These are phyloP conservation scores for Vanrija sp. DNA, from an alignment of 1,284 basidiomycete genomes.

Conservation along the genomic window DNA sequence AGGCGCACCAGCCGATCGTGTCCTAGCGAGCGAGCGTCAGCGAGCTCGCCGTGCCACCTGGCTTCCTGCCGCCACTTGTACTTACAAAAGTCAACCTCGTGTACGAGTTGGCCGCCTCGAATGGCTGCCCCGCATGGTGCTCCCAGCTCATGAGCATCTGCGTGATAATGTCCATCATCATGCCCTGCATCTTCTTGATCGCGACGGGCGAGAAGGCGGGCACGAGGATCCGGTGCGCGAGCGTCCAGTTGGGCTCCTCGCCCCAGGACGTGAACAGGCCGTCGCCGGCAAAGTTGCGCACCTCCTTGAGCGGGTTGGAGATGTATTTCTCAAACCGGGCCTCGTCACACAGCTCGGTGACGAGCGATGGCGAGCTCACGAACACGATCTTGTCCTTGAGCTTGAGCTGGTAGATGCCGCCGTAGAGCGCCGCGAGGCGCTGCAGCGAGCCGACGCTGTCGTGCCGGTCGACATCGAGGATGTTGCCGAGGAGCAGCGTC, in stretches of 20 bases:
- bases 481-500: slow-evolving; percentile 46
- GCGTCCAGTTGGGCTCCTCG: slow-evolving; percentile 54
- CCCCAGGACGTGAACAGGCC: slow-evolving; percentile 48
- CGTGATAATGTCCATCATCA: slow-evolving; percentile 53
- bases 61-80: not conserved
- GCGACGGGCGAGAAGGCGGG: slow-evolving; percentile 55
- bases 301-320: slow-evolving; percentile 44
- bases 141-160: slow-evolving; percentile 49
- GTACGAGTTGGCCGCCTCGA: slow-evolving; percentile 15
- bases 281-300: slow-evolving; percentile 53
- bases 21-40: slow-evolving; percentile 2
- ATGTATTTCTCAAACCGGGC: slow-evolving; percentile 53
- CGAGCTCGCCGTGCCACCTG: not conserved
- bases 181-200: slow-evolving; percentile 54
- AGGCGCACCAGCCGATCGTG: slow-evolving; percentile 34
- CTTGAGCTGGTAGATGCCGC: slow-evolving; percentile 12
- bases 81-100: slow-evolving; percentile 16
- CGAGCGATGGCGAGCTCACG: slow-evolving; percentile 50
- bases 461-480: slow-evolving; percentile 22
- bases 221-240: slow-evolving; percentile 55
- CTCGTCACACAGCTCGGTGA: slow-evolving; percentile 54
- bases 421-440: slow-evolving; percentile 38
- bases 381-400: slow-evolving; percentile 26
- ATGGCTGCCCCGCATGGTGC: slow-evolving; percentile 16
- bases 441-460: slow-evolving; percentile 37